These are phyloP conservation scores for Aspergillus transmontanensis DNA, from an alignment of 2,329 filamentous ascomycete genomes.

Conservation along the genomic window DNA sequence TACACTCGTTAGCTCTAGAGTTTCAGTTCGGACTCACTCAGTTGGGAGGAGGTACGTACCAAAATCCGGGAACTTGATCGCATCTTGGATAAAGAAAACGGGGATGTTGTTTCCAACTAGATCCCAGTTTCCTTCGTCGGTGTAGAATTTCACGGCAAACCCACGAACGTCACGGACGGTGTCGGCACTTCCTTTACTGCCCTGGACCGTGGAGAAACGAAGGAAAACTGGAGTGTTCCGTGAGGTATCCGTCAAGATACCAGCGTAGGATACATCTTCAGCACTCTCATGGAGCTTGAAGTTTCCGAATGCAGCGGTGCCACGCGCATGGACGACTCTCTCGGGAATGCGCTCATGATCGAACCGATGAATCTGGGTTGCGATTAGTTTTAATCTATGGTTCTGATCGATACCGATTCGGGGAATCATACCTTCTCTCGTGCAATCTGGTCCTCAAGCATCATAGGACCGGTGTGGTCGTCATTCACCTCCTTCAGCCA, in stretches of 20 bases:
- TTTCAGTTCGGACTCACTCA: background rate
- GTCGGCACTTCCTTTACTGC: conserved; percentile 74
- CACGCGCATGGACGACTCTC: conserved; percentile 68
- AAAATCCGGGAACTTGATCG: conserved; percentile 45
- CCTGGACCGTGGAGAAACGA: conserved; percentile 77
- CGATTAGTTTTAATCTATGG: background rate
- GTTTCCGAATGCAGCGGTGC: conserved; percentile 65
- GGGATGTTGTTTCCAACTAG: conserved; percentile 47
- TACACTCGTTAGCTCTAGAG: background rate
- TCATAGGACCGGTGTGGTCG: conserved; percentile 65
- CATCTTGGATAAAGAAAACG: conserved; percentile 47
- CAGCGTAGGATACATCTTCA: conserved; percentile 64
- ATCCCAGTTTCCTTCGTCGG: conserved; percentile 72
- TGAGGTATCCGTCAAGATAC: conserved; percentile 68
- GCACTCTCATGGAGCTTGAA: conserved; percentile 68
- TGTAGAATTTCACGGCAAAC: conserved; percentile 78
- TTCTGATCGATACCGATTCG: background rate
- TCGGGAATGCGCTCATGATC: conserved; percentile 74
- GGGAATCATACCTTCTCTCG: conserved; percentile 66
- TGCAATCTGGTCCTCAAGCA: conserved; percentile 72
- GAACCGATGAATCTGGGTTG: conserved; percentile 60
- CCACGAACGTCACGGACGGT: conserved; percentile 82
- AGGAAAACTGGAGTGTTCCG: conserved; percentile 67
- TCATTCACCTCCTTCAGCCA: conserved; percentile 70
- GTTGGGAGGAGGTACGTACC: background rate